Base-by-base conservation (phyloP, 352 stramenopile species). In the Thalassiosira pacifica region DNA sequence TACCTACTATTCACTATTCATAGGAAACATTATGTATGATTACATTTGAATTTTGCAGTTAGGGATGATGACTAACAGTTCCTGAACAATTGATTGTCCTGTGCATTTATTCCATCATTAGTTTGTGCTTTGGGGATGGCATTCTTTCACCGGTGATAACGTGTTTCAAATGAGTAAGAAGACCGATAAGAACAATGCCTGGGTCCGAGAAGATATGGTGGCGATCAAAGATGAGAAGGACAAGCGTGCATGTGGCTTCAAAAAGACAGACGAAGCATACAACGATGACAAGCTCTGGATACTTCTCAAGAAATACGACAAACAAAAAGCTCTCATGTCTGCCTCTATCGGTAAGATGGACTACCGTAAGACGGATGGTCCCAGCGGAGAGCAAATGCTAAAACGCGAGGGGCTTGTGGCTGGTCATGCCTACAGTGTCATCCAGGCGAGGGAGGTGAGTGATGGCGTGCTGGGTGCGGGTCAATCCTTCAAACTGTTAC, bases 401-500 rank as follows among this genome's bases (percentile, higher is more conserved):
- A 65, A 89, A 68, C 75, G 72, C 27, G 68, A 83, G 67, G 83
- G 83, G 42, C 52, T 89, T 16, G 83, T 89, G 0, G 76, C 76
- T 68, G 83, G 83, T 24, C 83, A 89, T 79, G 83, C 83, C 1
- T 89, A 86, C 52, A 83, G 69, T 11, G 67, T 89, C 18, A 89
- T 89, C 81, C 59, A 73, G 19, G 83, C 77, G 16, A 24, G 66
- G 22, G 32, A 80, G 42, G 76, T 89, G 11, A 70, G 45, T 22
- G 75, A 88, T 60, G 52, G 55, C 27, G 18, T 69, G 63, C 9
- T 53, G 42, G 82, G 75, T 3, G 66, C 69, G 42, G 80, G 73
- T 1, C 75, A 75, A 19, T 74, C 79, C 2, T 86, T 80, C 52
- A 76, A 73, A 24, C 83, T 98, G 11, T 79, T 98, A 0, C 97